Percentiles rank a stretch among this genome's conserved stretches.
phyloP scores from a whole-genome alignment of 108 stramenopile species.

The Nannochloropsis gaditana region DNA sequence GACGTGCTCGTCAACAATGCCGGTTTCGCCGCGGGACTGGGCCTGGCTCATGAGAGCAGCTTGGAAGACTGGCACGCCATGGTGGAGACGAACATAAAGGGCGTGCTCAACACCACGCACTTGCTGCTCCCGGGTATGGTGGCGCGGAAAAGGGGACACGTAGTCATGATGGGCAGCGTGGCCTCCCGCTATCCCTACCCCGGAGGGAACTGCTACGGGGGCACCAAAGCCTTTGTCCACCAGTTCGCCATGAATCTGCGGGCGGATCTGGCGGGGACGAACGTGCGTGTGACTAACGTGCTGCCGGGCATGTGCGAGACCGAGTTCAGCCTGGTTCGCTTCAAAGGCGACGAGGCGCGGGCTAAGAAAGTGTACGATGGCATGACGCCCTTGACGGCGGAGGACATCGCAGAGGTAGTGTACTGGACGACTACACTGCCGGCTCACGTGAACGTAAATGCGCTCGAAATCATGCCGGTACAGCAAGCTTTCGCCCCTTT shows the following conservation, averaged over 20 bases:
- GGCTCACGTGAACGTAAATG: slow-evolving; percentile 3
- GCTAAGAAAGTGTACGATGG: not conserved
- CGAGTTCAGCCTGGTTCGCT: not conserved
- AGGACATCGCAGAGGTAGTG: slow-evolving; percentile 21
- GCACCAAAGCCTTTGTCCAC: not conserved
- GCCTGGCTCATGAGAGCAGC: not conserved
- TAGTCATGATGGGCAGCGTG: slow-evolving; percentile 13
- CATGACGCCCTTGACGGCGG: not conserved
- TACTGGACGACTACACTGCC: not conserved
- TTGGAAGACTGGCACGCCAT: slow-evolving; percentile 18
- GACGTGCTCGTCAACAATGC: slow-evolving; percentile 9
- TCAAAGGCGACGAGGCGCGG: not conserved
- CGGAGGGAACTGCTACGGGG: not conserved
- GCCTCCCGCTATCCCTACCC: not conserved
- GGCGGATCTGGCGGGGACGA: not conserved
- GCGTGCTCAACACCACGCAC: not conserved
- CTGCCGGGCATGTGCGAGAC: slow-evolving; percentile 4
- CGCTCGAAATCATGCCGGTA: not conserved
- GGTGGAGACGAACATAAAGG: slow-evolving; percentile 18
- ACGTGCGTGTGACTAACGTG: not conserved
- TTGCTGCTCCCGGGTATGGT: slow-evolving; percentile 19
- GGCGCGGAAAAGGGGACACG: not conserved
- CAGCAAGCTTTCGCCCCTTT: slow-evolving; percentile 16
- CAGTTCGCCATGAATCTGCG: not conserved
- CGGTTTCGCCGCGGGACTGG: not conserved